Evolutionary conservation across 768 basidiomycete genomes (phyloP), one percentile per base, ranked within the genome.

Genomic region (Pleurotus cornucopiae): DNA sequence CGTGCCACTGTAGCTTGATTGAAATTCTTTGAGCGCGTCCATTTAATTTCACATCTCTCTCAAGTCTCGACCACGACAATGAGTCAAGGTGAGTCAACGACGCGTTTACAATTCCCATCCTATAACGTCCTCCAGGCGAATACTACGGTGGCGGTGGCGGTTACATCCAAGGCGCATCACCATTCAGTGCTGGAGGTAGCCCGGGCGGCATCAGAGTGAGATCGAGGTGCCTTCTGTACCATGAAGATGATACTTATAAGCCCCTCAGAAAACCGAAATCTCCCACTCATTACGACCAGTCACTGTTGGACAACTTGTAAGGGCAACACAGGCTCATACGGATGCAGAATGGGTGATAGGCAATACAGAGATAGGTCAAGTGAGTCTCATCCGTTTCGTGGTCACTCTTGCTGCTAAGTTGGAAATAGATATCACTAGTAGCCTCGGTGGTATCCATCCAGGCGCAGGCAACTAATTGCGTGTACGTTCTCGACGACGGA

Each of bases 261-360:
- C 13, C 37, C 7, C 52, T 23, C 11, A 76, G 73, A 73, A 66
- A 60, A 70, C 67, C 45, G 75, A 76, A 58, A 63, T 71, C 34
- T 69, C 74, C 0, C 71, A 74, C 51, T 75, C 71, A 7, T 44
- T 72, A 67, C 57, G 72, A 49, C 69, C 64, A n/a, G 66, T 72
- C n/a, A 70, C 69, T 5, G 62, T 74, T 26, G 57, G 60, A 6
- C 68, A 69, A 66, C 76, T 97, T 45, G 66, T 76, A 37, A 79
- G 81, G 61, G 89, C 94, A 1, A 77, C 73, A n/a, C 94, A 95
- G 74, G 78, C 86, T 4, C 91, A 96, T 66, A 77, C 88, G 1
- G 95, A 98, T 61, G 88, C 91, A 2, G 92, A 95, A 57, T 97
- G 93, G 85, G 77, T 77, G 57, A 76, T 98, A 34, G 94, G 94